A percentile compares a stretch with the other conserved stretches of the same genome.
phyloP scores from a whole-genome alignment of 306 rosid genomes.

The Cucurbita ficifolia region DNA sequence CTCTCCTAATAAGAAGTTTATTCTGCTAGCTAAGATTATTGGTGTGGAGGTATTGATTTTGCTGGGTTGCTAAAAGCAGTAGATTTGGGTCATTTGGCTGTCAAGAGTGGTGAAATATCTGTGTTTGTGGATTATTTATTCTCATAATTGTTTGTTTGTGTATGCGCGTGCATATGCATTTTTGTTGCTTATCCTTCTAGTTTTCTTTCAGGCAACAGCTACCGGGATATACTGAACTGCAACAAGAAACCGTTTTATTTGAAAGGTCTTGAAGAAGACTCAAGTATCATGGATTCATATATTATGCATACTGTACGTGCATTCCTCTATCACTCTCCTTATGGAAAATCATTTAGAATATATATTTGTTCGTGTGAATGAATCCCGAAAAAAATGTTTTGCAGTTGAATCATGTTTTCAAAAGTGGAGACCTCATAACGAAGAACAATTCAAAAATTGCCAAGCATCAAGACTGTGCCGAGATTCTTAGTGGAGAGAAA shows the following conservation, averaged over 20 bases:
- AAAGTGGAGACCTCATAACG: constrained; percentile 51
- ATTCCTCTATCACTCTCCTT: constrained; percentile 9
- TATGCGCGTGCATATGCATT: not conserved
- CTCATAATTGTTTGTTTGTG: not conserved
- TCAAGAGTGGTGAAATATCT: not conserved
- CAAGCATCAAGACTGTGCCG: constrained; percentile 33
- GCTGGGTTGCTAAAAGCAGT: not conserved
- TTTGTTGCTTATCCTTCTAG: not conserved
- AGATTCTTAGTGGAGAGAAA: constrained; percentile 20
- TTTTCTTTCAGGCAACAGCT: constrained; percentile 55
- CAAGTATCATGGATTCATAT: constrained; percentile 64
- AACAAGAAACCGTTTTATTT: constrained; percentile 84
- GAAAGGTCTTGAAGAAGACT: constrained; percentile 53
- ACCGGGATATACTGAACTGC: constrained; percentile 60
- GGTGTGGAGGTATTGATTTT: not conserved
- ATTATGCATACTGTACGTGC: constrained; percentile 65
- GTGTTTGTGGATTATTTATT: not conserved
- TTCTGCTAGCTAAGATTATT: not conserved
- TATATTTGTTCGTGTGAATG: not conserved
- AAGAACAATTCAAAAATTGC: constrained; percentile 56
- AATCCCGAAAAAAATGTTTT: constrained; percentile 10
- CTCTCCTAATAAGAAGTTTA: not conserved
- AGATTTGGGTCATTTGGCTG: not conserved
- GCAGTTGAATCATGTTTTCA: constrained; percentile 85
- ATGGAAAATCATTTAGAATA: not conserved